Conservation (phyloP, 1,284 basidiomycete species). For the Puccinia polysora region DNA sequence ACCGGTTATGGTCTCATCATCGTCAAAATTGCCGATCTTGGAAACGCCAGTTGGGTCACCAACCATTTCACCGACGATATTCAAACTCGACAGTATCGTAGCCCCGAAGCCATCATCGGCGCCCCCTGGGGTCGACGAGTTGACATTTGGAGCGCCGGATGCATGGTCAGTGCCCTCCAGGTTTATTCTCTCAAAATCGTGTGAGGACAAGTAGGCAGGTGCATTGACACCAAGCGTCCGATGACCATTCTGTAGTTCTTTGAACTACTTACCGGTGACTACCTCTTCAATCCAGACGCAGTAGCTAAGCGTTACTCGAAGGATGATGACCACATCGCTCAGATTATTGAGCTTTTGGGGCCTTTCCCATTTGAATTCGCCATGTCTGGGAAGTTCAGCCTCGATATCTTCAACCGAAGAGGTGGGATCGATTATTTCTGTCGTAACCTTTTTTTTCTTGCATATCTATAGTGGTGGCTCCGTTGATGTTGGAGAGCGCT, state of each 20-base stretch:
- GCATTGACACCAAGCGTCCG: slow-evolving; percentile 56
- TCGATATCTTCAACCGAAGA: slow-evolving; percentile 91
- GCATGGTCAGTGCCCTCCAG: slow-evolving; percentile 61
- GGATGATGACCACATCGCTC: slow-evolving; percentile 98
- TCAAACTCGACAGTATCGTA: slow-evolving; percentile 93
- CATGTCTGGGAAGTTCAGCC: slow-evolving; percentile 85
- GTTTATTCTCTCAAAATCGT: background rate
- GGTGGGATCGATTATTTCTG: slow-evolving; percentile 57
- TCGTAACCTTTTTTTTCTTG: too few species aligned
- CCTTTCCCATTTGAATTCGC: slow-evolving; percentile 78
- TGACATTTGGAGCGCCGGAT: slow-evolving; percentile 93
- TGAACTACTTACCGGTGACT: slow-evolving; percentile 78
- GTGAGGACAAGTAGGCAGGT: background rate
- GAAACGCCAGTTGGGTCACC: slow-evolving; percentile 74
- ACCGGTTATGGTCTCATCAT: slow-evolving; percentile 75
- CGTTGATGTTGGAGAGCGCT: background rate
- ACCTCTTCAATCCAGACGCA: slow-evolving; percentile 80
- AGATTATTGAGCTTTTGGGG: slow-evolving; percentile 94
- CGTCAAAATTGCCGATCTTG: slow-evolving; percentile 97
- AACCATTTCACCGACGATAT: slow-evolving; percentile 71
- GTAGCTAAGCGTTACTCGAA: slow-evolving; percentile 72
- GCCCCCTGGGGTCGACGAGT: slow-evolving; percentile 92
- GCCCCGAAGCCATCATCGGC: slow-evolving; percentile 93
- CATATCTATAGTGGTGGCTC: too few species aligned
- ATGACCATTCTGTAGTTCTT: slow-evolving; percentile 78